phyloP scores from a whole-genome alignment of 2,329 filamentous ascomycete genomes.

The Sporothrix luriei region DNA sequence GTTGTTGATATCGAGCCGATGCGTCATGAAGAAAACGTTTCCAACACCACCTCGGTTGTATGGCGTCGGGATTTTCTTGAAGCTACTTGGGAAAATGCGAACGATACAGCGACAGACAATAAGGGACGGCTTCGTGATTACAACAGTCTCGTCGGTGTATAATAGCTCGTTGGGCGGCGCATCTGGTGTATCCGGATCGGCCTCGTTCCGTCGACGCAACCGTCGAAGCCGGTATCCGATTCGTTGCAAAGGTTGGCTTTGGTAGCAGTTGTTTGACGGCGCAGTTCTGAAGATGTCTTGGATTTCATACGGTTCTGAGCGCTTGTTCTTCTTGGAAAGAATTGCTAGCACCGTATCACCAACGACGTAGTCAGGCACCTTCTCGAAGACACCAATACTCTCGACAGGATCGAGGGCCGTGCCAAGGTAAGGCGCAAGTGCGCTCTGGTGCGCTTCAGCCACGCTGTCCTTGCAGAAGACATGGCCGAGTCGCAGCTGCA shows the following conservation, averaged over 20 bases:
- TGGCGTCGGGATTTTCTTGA: conserved; percentile 57
- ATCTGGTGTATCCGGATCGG: conserved; percentile 42
- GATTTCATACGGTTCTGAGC: conserved; percentile 65
- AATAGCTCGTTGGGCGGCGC: conserved; percentile 61
- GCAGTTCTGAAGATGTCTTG: conserved; percentile 43
- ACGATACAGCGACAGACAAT: conserved; percentile 64
- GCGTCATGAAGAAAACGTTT: conserved; percentile 66
- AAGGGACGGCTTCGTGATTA: conserved; percentile 41
- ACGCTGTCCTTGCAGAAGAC: conserved; percentile 52
- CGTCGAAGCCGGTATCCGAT: conserved; percentile 50
- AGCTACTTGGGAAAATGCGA: conserved; percentile 52
- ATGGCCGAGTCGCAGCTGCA: conserved; percentile 59
- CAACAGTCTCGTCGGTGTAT: conserved; percentile 53
- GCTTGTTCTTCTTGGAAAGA: conserved; percentile 40
- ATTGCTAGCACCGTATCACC: conserved; percentile 64
- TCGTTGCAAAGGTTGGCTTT: neutral
- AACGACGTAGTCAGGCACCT: conserved; percentile 43
- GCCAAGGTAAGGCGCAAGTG: neutral
- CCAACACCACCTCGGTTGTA: conserved; percentile 68
- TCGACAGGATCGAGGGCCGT: neutral
- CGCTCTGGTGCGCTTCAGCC: conserved; percentile 20
- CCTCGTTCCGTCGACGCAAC: conserved; percentile 53
- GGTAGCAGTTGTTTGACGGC: conserved; percentile 9
- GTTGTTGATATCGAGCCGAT: neutral
- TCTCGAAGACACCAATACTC: conserved; percentile 9